These are phyloP conservation scores for Ophiostoma triangulosporum DNA, from an alignment of 2,329 filamentous ascomycete genomes.

Conservation along the genomic window DNA sequence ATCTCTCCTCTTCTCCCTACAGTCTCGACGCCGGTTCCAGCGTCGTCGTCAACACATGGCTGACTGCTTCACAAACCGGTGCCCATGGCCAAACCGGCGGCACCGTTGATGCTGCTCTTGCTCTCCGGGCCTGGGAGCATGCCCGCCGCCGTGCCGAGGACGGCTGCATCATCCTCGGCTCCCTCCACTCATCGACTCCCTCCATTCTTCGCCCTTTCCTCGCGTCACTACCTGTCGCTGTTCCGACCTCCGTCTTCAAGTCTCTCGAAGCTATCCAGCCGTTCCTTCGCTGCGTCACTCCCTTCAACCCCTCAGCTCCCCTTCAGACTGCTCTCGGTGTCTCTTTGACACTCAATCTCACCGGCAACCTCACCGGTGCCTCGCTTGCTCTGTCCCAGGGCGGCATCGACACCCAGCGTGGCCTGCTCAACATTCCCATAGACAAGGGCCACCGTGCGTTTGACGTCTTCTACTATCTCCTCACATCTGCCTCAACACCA, in stretches of 20 bases:
- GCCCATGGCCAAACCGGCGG: conserved; percentile 58
- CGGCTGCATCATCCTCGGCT: conserved; percentile 79
- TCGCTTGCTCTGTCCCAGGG: conserved; percentile 69
- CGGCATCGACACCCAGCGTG: conserved; percentile 72
- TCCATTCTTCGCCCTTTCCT: conserved; percentile 75
- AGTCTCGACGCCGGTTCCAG: conserved; percentile 80
- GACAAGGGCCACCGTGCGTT: conserved; percentile 82
- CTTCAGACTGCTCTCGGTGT: conserved; percentile 71
- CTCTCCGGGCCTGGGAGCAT: conserved; percentile 86
- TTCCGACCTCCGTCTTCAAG: conserved; percentile 63
- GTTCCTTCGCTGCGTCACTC: conserved; percentile 77
- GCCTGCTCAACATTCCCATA: conserved; percentile 65
- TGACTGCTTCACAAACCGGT: conserved; percentile 61
- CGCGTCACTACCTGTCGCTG: conserved; percentile 61
- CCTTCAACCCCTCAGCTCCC: conserved; percentile 73
- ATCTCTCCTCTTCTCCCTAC: conserved; percentile 71
- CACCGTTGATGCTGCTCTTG: conserved; percentile 67
- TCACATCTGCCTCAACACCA: conserved; percentile 79
- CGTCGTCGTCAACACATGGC: conserved; percentile 89
- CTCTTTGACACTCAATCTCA: conserved; percentile 66
- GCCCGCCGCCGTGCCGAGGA: conserved; percentile 88
- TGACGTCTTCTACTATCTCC: conserved; percentile 93
- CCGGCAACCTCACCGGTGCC: conserved; percentile 64
- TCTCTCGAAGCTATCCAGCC: conserved; percentile 71
- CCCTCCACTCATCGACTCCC: conserved; percentile 76